These are phyloP conservation scores for Kwoniella sp. DNA, from an alignment of 768 basidiomycete species.

Conservation along the genomic window DNA sequence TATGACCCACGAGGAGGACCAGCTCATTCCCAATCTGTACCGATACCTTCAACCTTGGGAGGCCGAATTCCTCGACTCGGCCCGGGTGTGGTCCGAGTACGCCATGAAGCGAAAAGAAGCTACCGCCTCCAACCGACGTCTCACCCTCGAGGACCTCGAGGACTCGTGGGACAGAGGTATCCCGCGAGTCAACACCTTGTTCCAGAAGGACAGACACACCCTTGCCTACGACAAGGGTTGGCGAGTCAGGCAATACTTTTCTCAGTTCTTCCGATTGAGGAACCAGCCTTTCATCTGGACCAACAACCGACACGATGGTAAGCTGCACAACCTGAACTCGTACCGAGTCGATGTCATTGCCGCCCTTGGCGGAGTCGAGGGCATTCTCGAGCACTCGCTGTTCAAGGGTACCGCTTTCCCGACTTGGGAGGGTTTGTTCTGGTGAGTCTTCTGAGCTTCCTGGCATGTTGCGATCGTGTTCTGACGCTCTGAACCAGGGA, in stretches of 20 bases:
- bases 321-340: conserved; percentile 94
- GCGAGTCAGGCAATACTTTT: conserved; percentile 97
- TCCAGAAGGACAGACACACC: conserved; percentile 97
- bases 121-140: conserved; percentile 93
- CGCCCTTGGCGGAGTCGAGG: conserved; percentile 55
- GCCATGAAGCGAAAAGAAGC: conserved; percentile 99
- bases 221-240: conserved; percentile 98
- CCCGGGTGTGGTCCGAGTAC: conserved; percentile 98
- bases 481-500: no score
- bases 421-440: conserved; percentile 97
- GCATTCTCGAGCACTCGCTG: conserved; percentile 87
- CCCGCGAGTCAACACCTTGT: conserved; percentile 85
- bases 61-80: conserved; percentile 94
- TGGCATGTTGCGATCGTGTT: no score
- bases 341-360: conserved; percentile 98
- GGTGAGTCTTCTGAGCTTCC: no score
- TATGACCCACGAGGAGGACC: conserved; percentile 67
- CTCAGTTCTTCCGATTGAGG: conserved; percentile 70
- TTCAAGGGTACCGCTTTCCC: conserved; percentile 95
- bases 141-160: conserved; percentile 95
- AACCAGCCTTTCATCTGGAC: conserved; percentile 99
- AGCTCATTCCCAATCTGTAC: conserved; percentile 90
- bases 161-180: conserved; percentile 99
- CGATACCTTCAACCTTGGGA: conserved; percentile 97
- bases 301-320: conserved; percentile 90